Base-by-base conservation (phyloP, 495 filamentous ascomycete species). In the Aspergillus sclerotioniger region DNA sequence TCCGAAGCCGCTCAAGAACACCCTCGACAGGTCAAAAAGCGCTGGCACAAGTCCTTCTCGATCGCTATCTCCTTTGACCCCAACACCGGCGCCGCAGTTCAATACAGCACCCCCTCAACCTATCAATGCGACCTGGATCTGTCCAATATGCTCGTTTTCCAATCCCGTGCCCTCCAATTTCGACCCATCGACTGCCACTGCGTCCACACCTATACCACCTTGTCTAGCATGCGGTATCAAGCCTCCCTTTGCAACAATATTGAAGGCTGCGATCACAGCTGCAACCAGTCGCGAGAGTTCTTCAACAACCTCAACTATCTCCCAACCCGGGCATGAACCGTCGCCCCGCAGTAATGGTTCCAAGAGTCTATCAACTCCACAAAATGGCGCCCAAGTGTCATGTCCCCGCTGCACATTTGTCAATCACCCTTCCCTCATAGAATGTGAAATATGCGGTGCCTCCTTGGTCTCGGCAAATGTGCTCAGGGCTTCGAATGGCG, bases 71-170 rank as follows among this genome's bases (percentile, higher is more conserved):
- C 62, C 66, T n/a, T 59, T 67, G 12, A 51, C 68, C 21, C 68
- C 65, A 9, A 50, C 62, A 8, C 59, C 53, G 8, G 31, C 35
- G 9, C 51, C 66, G 9, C 65, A 64, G n/a, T 41, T 54, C 16
- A 61, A 60, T 13, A 55, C 64, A 1, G 53, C 65, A 3, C 60
- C 74, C 29, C 65, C 71, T 7, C 69, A 72, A 35, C 65, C 66
- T 12, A 61, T 73, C 43, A 82, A 77, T 65, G 92, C 89, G 4
- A 96, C 92, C n/a, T 98, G 94, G 94, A 86, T 98, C 46, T 98
- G 95, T 76, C 88, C 90, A 3, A 98, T 98, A 67, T 98, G 94
- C 75, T 91, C 90, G 45, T 93, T 96, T 67, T 95, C 94, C n/a
- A 99, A 99, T 65, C 88, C 90, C 0, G 83, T 98, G 2, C 92